Evolutionary conservation across 2,329 filamentous ascomycete species (phyloP).

Genomic region (Ophiostoma pallidulum): DNA sequence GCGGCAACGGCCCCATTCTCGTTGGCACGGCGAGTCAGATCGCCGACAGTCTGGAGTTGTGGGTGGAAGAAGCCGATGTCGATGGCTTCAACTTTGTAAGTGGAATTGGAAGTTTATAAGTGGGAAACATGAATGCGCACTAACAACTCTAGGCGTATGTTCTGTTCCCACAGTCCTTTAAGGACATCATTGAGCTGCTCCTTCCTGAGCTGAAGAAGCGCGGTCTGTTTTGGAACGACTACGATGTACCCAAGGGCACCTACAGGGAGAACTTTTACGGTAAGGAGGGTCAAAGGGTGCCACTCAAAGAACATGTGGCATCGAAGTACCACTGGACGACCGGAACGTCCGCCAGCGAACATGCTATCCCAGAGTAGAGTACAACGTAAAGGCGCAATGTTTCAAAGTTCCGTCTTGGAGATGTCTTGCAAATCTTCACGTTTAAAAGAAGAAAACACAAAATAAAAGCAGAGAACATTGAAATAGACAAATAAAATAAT

Average conservation of each 20-base stretch:
- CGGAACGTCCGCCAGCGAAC: conserved; percentile 21
- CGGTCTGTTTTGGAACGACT: conserved; percentile 46
- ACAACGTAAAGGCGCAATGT: neutral
- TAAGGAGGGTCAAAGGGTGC: conserved; percentile 25
- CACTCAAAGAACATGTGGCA: conserved; percentile 30
- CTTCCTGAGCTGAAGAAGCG: conserved; percentile 51
- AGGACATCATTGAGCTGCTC: conserved; percentile 55
- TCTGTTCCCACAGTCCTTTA: conserved; percentile 46
- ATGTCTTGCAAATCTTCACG: neutral
- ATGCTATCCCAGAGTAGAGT: conserved; percentile 19
- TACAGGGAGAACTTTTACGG: conserved; percentile 35
- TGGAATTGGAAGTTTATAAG: neutral
- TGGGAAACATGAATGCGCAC: neutral
- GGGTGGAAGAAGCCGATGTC: conserved; percentile 59
- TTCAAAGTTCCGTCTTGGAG: neutral
- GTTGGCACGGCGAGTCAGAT: conserved; percentile 59
- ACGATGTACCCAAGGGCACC: conserved; percentile 36
- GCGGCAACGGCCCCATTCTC: conserved; percentile 23
- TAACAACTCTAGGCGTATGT: conserved; percentile 23
- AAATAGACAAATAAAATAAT: no score
- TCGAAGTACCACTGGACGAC: conserved; percentile 31
- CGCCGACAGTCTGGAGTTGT: conserved; percentile 57
- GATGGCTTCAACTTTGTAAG: conserved; percentile 62
- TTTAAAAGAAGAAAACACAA: no score
- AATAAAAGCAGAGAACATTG: no score